Evolutionary conservation across 2,329 filamentous ascomycete species (phyloP), one percentile per base, ranked within the genome.

Genomic region (Trichoderma sp.): DNA sequence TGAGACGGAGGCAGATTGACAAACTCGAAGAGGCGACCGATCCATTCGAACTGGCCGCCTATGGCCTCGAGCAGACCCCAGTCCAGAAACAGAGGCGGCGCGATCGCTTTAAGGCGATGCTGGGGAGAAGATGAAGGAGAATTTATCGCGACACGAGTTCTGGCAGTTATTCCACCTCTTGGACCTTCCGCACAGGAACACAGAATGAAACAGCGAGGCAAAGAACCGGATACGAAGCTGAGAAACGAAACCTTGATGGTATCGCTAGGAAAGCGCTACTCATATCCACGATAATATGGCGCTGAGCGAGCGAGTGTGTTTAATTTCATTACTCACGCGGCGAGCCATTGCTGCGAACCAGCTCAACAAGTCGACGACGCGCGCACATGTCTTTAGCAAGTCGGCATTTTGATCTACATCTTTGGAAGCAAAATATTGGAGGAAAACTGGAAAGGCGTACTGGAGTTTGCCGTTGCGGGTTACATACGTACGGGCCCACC

Each of bases 41-140:
- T 74, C 71, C 71, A 16, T 74, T 74, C 50, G 71, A 74, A 16
- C 21, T 67, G 33, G 71, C 71, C 12, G 71, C 71, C 6, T 74
- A 74, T 24, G 71, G 71, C 18, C 67, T 74, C 6, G 71, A 74
- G 18, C 41, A 21, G 6, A 63, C 64, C 7, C 16, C 16, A 24
- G 62, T 64, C 8, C 38, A 67, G 35, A 60, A 45, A 45, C 62
- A 74, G 24, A 74, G 31, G 53, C 41, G 71, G 9, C 71, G 62
- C 71, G 71, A 74, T 60, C 63, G 63, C n/a, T 35, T 73, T 6
- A 45, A 45, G 4, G 14, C 6, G 18, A 29, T 73, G 5, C 35
- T 73, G 41, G 59, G 38, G 24, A 38, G 60, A 21, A 50, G 41
- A 73, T 53, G 41, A 72, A 6, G 18, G 24, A n/a, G 12, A 50